phyloP scores from a whole-genome alignment of 495 filamentous ascomycete genomes.

The Aspergillus baeticus region DNA sequence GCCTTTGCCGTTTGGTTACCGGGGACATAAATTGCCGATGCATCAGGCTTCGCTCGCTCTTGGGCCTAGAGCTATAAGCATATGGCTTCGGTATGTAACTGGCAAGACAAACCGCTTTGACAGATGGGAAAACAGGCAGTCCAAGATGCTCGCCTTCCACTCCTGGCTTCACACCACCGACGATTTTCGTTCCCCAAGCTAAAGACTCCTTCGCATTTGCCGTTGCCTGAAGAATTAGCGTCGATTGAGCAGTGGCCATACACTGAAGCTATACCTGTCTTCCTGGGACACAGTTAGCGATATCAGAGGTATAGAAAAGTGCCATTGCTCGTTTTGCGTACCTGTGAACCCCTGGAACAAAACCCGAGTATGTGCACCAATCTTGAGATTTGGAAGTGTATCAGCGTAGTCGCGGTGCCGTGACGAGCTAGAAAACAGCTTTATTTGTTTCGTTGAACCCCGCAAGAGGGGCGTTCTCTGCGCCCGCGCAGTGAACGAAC shows the following conservation, averaged over 20 bases:
- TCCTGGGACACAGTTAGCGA: conserved; percentile 27
- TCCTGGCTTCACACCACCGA: conserved; percentile 81
- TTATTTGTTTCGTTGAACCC: conserved; percentile 9
- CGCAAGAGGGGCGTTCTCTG: conserved; percentile 4
- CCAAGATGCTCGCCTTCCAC: conserved; percentile 77
- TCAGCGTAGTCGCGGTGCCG: conserved; percentile 47
- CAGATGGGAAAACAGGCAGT: conserved; percentile 72
- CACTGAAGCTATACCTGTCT: conserved; percentile 28
- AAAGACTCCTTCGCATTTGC: conserved; percentile 80
- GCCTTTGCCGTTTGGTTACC: conserved; percentile 73
- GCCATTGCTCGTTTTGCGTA: no score
- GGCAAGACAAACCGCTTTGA: conserved; percentile 54
- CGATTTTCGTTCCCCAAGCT: conserved; percentile 83
- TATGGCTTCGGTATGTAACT: neutral
- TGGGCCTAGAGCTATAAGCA: conserved; percentile 54
- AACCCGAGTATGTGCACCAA: conserved; percentile 75
- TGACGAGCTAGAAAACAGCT: conserved; percentile 42
- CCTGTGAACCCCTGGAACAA: conserved; percentile 92
- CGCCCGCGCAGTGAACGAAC: conserved; percentile 18
- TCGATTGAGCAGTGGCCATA: neutral
- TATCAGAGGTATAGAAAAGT: neutral
- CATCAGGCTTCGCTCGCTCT: conserved; percentile 74
- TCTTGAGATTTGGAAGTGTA: conserved; percentile 74
- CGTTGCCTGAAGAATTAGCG: conserved; percentile 55
- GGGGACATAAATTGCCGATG: conserved; percentile 83